Evolutionary conservation across 2,329 filamentous ascomycete genomes (phyloP).

Genomic region (Venturia nashicola): DNA sequence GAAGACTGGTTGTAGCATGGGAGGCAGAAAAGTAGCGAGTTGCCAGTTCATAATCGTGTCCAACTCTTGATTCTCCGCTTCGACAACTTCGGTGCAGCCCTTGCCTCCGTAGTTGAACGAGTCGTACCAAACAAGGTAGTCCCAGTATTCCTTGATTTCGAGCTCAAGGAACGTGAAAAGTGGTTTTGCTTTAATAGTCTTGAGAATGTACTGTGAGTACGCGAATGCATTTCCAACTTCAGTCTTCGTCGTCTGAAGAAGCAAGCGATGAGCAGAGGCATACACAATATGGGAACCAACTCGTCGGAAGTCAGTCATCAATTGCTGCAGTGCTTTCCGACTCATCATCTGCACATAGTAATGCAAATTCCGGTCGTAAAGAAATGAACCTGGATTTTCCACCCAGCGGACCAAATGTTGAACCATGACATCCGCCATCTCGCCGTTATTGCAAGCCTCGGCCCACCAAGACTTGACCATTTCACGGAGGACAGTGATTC

Average conservation of each 20-base stretch:
- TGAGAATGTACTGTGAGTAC: constrained; percentile 94
- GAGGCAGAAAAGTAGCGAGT: constrained; percentile 76
- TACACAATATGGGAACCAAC: constrained; percentile 96
- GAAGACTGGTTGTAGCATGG: constrained; percentile 70
- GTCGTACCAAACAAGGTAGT: constrained; percentile 97
- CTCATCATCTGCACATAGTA: constrained; percentile 99
- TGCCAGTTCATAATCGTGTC: constrained; percentile 99
- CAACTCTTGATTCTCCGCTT: constrained; percentile 63
- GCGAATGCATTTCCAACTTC: constrained; percentile 95
- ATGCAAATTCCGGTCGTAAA: constrained; percentile 88
- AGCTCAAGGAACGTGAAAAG: constrained; percentile 96
- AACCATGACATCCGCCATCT: constrained; percentile 95
- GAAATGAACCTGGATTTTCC: constrained; percentile 80
- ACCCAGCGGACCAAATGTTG: constrained; percentile 97
- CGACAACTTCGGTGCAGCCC: constrained; percentile 69
- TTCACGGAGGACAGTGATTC: constrained; percentile 80
- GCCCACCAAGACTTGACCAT: constrained; percentile 99
- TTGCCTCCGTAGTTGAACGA: constrained; percentile 98
- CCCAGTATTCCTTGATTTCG: constrained; percentile 98
- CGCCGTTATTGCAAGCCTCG: constrained; percentile 78
- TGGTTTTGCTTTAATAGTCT: constrained; percentile 90
- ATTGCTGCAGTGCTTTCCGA: constrained; percentile 87
- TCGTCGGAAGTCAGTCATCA: constrained; percentile 92
- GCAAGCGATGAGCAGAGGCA: constrained; percentile 74
- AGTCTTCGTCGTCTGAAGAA: constrained; percentile 90